These are phyloP conservation scores for Petunia hybrid DNA, from an alignment of 305 asterid species.

Conservation along the genomic window DNA sequence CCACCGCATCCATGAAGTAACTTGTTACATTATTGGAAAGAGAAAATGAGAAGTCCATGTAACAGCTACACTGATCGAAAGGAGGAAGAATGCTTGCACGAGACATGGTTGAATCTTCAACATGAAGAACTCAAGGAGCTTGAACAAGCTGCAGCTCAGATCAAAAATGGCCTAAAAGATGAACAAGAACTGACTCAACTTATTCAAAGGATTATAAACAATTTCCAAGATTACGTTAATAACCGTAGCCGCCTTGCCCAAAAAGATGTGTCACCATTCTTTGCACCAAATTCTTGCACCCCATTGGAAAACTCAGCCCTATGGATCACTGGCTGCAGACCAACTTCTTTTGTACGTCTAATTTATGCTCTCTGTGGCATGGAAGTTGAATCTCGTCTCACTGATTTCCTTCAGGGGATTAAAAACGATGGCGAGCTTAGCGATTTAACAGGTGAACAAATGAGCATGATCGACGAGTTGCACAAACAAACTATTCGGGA, in stretches of 20 bases:
- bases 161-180: neutral
- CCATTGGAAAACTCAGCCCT: conserved; percentile 30
- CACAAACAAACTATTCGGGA: conserved; percentile 18
- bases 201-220: neutral
- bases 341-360: conserved; percentile 27
- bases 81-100: neutral
- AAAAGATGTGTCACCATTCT: neutral
- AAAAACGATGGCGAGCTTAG: neutral
- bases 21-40: neutral
- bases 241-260: conserved; percentile 18
- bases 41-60: neutral
- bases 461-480: conserved; percentile 32
- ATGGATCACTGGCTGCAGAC: conserved; percentile 39
- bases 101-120: conserved; percentile 35
- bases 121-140: conserved; percentile 34
- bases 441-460: neutral
- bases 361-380: conserved; percentile 2
- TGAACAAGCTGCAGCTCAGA: neutral
- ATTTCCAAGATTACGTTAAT: conserved; percentile 25
- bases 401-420: conserved; percentile 21
- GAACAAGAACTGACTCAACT: conserved; percentile 22
- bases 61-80: neutral
- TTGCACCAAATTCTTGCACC: conserved; percentile 36
- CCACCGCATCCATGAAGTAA: neutral
- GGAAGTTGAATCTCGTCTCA: neutral